A percentile compares a stretch with the other conserved stretches of the same genome.
Conservation (phyloP, 2,329 filamentous ascomycete species). For the Fusarium verrucosum region DNA sequence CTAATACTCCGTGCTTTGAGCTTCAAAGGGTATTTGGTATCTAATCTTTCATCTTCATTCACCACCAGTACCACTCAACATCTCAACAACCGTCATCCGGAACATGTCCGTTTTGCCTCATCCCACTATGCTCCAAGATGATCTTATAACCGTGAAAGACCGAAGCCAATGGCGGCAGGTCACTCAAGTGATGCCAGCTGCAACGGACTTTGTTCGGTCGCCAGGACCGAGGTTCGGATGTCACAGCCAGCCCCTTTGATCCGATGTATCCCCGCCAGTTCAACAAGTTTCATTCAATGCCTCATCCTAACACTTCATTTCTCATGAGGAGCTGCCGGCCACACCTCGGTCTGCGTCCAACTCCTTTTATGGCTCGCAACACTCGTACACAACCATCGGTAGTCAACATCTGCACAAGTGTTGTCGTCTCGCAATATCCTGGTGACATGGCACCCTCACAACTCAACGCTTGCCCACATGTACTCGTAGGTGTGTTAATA, state of each 20-base stretch:
- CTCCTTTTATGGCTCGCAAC: neutral
- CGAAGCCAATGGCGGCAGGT: conserved; percentile 3
- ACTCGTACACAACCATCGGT: neutral
- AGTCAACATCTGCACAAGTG: neutral
- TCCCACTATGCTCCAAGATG: neutral
- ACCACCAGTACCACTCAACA: neutral
- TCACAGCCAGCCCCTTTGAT: conserved; percentile 41
- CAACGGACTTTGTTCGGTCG: conserved; percentile 23
- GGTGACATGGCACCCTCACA: conserved; percentile 1
- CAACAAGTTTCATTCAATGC: neutral
- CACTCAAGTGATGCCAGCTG: neutral
- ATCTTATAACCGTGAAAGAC: conserved; percentile 9
- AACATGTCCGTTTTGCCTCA: conserved; percentile 24
- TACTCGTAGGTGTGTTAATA: conserved; percentile 29
- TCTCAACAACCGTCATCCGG: conserved; percentile 3
- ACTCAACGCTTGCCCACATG: neutral
- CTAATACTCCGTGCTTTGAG: neutral
- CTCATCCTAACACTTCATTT: neutral
- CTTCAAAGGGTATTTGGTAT: neutral
- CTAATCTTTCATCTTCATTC: neutral
- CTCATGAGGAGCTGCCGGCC: conserved; percentile 3
- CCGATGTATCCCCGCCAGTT: conserved; percentile 31
- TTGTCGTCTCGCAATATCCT: conserved; percentile 3
- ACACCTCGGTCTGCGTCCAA: conserved; percentile 6
- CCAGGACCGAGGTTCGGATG: conserved; percentile 40